A percentile compares a stretch with the other conserved stretches of the same genome.
Conservation (phyloP, 2,329 filamentous ascomycete species). For the Meredithiella fracta region DNA sequence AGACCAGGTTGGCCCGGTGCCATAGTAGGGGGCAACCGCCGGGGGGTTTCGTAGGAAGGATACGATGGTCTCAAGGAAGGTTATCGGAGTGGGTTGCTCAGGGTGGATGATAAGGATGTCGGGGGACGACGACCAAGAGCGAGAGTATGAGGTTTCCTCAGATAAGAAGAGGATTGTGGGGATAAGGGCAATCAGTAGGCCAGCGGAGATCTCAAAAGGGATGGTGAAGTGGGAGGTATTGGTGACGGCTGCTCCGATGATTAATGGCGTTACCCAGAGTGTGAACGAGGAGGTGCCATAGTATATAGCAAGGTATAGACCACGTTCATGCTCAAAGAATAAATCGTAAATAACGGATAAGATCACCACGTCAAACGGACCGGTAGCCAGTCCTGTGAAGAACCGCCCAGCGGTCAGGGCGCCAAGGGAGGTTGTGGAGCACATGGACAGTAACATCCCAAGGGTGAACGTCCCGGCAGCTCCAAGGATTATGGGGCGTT, state of each 20-base stretch:
- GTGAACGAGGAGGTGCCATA: conserved; percentile 28
- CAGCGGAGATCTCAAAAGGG: conserved; percentile 35
- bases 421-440: conserved; percentile 25
- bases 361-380: conserved; percentile 38
- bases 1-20: conserved; percentile 18
- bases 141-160: conserved; percentile 37
- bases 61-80: conserved; percentile 11
- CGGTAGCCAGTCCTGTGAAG: conserved; percentile 42
- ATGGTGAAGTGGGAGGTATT: conserved; percentile 26
- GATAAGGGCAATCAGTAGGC: conserved; percentile 31
- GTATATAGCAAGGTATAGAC: conserved; percentile 28
- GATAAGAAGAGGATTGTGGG: conserved; percentile 31
- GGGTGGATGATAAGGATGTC: neutral
- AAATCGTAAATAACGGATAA: conserved; percentile 38
- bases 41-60: conserved; percentile 9
- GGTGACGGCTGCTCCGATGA: conserved; percentile 34
- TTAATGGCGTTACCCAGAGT: conserved; percentile 37
- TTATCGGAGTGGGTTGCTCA: conserved; percentile 14
- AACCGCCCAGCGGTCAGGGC: conserved; percentile 36
- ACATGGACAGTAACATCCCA: conserved; percentile 35
- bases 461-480: conserved; percentile 31
- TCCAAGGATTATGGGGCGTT: conserved; percentile 35
- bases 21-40: conserved; percentile 22
- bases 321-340: conserved; percentile 40
- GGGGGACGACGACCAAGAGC: conserved; percentile 19